phyloP scores from a whole-genome alignment of 495 filamentous ascomycete genomes.

The Extremus antarcticus region DNA sequence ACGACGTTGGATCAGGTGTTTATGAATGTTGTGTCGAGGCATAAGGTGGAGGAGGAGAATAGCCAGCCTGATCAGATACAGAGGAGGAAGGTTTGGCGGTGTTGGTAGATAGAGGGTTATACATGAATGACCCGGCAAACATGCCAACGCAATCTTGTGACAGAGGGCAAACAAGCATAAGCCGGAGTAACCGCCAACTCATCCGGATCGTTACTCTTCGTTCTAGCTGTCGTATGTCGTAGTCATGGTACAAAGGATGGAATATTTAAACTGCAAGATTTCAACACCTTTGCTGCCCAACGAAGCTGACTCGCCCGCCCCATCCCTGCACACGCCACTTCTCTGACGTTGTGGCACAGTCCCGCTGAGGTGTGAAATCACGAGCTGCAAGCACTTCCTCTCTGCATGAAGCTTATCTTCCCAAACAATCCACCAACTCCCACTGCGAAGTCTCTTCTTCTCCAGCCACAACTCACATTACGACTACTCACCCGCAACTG shows the following conservation, averaged over 20 bases:
- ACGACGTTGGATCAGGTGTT: constrained; percentile 2
- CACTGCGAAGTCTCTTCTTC: background rate
- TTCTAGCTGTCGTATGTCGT: too few species aligned
- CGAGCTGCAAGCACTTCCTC: background rate
- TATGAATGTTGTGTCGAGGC: background rate
- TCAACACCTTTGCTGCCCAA: background rate
- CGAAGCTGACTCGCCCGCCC: background rate
- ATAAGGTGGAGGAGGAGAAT: background rate
- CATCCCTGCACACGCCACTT: background rate
- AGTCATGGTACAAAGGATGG: too few species aligned
- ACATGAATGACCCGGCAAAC: too few species aligned
- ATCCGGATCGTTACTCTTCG: too few species aligned
- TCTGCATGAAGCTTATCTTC: background rate
- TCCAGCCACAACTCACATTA: too few species aligned
- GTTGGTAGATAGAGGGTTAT: background rate
- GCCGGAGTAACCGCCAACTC: too few species aligned
- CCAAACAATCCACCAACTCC: background rate
- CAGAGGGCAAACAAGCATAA: too few species aligned
- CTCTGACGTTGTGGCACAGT: background rate
- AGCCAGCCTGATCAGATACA: background rate
- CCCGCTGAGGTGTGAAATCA: background rate
- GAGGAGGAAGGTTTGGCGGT: background rate
- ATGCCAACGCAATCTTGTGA: too few species aligned
- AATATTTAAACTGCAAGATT: too few species aligned
- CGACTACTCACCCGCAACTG: background rate